These are phyloP conservation scores for Coprinopsis strossmayeri DNA, from an alignment of 768 basidiomycete genomes.

Conservation along the genomic window DNA sequence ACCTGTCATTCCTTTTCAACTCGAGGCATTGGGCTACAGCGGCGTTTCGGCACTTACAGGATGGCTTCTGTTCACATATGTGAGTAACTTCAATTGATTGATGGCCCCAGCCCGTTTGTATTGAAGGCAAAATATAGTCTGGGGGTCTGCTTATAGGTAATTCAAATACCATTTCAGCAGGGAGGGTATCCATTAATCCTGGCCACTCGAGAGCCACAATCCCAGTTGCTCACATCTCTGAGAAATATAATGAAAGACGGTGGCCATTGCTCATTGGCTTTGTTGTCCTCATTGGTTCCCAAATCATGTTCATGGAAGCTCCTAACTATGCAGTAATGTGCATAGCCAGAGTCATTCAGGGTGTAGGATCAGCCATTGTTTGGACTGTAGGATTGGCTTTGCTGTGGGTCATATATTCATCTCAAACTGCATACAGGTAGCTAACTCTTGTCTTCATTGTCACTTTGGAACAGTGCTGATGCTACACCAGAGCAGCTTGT, in stretches of 20 bases:
- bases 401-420: conserved; percentile 28
- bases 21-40: conserved; percentile 40
- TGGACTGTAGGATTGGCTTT: conserved; percentile 60
- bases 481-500: conserved; percentile 39
- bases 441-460: background rate
- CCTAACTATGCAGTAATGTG: conserved; percentile 51
- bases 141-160: conserved; percentile 48
- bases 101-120: too few species aligned
- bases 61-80: conserved; percentile 57
- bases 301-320: conserved; percentile 59
- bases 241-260: conserved; percentile 39
- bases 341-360: conserved; percentile 52
- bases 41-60: conserved; percentile 45
- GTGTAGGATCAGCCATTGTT: conserved; percentile 52
- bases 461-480: conserved; percentile 39
- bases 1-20: conserved; percentile 59
- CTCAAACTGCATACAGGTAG: background rate
- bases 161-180: conserved; percentile 15
- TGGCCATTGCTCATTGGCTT: conserved; percentile 46
- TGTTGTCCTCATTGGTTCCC: conserved; percentile 42
- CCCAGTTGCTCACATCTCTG: conserved; percentile 51
- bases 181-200: background rate
- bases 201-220: conserved; percentile 36
- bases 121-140: too few species aligned
- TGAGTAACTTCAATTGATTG: conserved; percentile 21